These are phyloP conservation scores for Globisporangium camurandrum DNA, from an alignment of 352 stramenopile species.

Conservation along the genomic window DNA sequence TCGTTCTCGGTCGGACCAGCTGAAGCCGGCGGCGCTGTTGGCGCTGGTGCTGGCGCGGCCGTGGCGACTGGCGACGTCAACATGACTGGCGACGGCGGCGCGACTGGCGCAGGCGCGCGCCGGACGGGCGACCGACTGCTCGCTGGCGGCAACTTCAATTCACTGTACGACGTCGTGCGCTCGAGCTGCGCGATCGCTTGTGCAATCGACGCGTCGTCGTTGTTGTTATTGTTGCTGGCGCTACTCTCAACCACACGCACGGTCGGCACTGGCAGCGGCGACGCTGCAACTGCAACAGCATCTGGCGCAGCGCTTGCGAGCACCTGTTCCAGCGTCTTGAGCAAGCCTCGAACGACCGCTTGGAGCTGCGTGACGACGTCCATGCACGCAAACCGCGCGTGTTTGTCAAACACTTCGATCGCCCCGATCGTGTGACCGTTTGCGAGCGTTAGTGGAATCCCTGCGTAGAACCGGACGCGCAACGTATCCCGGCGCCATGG, in stretches of 20 bases:
- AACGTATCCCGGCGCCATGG: conserved; percentile 41
- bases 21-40: background rate
- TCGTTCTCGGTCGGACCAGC: conserved; percentile 29
- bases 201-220: conserved; percentile 11
- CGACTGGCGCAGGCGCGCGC: conserved; percentile 9
- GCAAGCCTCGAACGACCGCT: conserved; percentile 56
- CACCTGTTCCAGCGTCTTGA: conserved; percentile 74
- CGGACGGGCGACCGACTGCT: conserved; percentile 8
- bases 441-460: conserved; percentile 65
- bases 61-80: background rate
- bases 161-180: conserved; percentile 17
- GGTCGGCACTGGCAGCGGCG: background rate
- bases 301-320: conserved; percentile 25
- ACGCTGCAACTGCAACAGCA: background rate
- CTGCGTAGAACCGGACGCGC: conserved; percentile 62
- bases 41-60: conserved; percentile 4
- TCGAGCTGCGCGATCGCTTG: conserved; percentile 12
- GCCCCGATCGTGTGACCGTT: conserved; percentile 62
- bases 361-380: conserved; percentile 65
- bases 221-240: conserved; percentile 5
- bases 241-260: background rate
- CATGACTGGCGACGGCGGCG: conserved; percentile 4
- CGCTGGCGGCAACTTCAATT: conserved; percentile 10
- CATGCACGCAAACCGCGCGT: conserved; percentile 44
- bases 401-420: conserved; percentile 62